Base-by-base conservation (phyloP, 169 alveolate species). In the Plasmodium fragile region DNA sequence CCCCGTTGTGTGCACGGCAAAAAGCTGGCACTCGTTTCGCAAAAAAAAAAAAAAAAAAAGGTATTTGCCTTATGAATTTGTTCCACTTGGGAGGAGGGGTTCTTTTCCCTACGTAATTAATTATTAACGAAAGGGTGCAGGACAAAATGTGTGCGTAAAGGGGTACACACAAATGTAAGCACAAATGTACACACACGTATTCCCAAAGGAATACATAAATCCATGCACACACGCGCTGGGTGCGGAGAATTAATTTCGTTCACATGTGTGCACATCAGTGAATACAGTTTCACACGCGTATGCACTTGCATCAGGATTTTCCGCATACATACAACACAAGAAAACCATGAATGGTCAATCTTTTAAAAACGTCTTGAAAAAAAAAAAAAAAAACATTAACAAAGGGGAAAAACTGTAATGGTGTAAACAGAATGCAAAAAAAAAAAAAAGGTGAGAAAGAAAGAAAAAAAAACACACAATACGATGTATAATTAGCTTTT, bases 341-440 rank as follows among this genome's bases (percentile, higher is more conserved):
- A 65, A 65, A 65, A 28, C 36, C 59, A 22, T 13, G 59, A 13
- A 65, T 16, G 41, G 39, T 65, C 75, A 65, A 65, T 11, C 75
- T 65, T 65, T 65, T 65, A 65, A 65, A 65, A 65, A 28, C 39
- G 36, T 65, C 36, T 28, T 65, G 36, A 65, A 49, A 13, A 10
- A 59, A 65, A 65, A 65, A 65, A 49, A 13, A 10, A 59, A 65
- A 65, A 65, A 59, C 75, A 65, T 79, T 79, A 79, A 79, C 65
- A 28, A 41, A 79, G 34, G 72, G 70, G 72, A n/a, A 25, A 65
- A 49, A 49, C 52, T 41, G 18, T 36, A 78, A 78, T 10, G 18
- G 83, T 22, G 18, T 41, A 36, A 78, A 78, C 25, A 43, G 53
- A 78, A 30, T 22, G 32, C n/a, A 36, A 30, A 18, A 39, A 59